A percentile compares a stretch with the other conserved stretches of the same genome.
phyloP scores from a whole-genome alignment of 768 basidiomycete genomes.

The Hygrocybe coccinea region DNA sequence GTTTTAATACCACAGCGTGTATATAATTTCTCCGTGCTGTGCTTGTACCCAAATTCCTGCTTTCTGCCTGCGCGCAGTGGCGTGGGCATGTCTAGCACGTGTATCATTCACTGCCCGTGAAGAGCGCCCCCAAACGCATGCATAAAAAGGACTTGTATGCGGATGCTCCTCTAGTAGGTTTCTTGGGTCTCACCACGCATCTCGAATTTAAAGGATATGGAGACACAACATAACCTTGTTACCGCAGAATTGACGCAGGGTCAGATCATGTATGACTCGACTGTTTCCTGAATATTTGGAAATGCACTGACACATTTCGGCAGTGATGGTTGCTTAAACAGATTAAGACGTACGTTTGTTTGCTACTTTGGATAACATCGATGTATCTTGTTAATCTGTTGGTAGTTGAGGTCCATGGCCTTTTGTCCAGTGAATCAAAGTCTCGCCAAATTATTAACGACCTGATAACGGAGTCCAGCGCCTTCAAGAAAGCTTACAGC shows the following conservation, averaged over 20 bases:
- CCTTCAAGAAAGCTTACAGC: conserved; percentile 41
- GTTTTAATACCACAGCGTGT: no score
- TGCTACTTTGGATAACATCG: not conserved
- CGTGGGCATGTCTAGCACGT: no score
- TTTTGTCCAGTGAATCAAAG: conserved; percentile 31
- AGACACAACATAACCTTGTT: not conserved
- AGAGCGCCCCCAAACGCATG: no score
- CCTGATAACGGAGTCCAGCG: conserved; percentile 38
- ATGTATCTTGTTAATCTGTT: not conserved
- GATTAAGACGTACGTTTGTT: conserved; percentile 5
- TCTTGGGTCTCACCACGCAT: not conserved
- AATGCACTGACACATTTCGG: not conserved
- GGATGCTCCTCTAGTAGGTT: not conserved
- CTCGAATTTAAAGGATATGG: conserved; percentile 4
- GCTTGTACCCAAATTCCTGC: no score
- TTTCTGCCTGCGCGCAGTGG: no score
- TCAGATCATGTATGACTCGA: conserved; percentile 2
- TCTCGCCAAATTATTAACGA: conserved; percentile 30
- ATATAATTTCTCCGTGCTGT: no score
- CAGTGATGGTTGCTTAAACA: conserved; percentile 5
- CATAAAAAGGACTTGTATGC: no score
- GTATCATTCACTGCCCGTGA: no score
- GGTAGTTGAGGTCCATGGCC: conserved; percentile 37
- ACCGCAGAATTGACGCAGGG: not conserved
- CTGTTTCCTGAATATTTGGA: not conserved